Percentiles rank a stretch among this genome's conserved stretches.
Evolutionary conservation across 192 early-diverging fungal genomes (phyloP).

Genomic region (Backusella westeae): DNA sequence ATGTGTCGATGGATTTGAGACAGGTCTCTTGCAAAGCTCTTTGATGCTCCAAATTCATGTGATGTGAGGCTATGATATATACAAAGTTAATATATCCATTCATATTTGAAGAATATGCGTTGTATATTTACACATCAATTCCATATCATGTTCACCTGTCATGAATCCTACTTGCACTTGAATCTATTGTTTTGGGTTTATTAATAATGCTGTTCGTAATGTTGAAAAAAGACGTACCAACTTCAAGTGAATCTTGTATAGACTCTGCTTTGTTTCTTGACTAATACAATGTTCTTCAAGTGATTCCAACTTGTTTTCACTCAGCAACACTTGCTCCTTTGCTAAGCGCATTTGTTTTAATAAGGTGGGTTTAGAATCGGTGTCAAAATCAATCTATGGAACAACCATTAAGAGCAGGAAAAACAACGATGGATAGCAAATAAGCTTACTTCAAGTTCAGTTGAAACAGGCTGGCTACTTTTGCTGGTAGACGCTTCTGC

Average conservation of each 20-base stretch:
- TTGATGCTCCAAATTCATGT: neutral
- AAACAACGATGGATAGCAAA: neutral
- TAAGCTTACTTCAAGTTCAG: neutral
- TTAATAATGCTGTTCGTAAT: too few relatives aligned
- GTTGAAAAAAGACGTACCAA: neutral
- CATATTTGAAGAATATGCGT: too few relatives aligned
- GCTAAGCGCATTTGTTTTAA: conserved; percentile 6
- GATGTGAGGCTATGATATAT: neutral
- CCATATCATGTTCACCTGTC: neutral
- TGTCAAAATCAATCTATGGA: neutral
- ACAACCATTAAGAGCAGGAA: neutral
- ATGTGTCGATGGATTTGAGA: neutral
- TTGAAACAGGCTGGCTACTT: neutral
- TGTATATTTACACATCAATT: neutral
- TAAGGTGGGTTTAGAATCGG: neutral
- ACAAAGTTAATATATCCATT: too few relatives aligned
- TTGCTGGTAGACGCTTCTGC: neutral
- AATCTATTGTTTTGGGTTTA: neutral
- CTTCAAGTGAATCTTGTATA: neutral
- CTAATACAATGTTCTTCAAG: neutral
- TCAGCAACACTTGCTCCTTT: neutral
- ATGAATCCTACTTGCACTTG: conserved; percentile 9
- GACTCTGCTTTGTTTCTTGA: neutral
- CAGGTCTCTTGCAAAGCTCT: neutral
- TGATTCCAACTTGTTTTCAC: neutral